Evolutionary conservation across 2,329 filamentous ascomycete genomes (phyloP).

Genomic region (Domatiomyces globalis): DNA sequence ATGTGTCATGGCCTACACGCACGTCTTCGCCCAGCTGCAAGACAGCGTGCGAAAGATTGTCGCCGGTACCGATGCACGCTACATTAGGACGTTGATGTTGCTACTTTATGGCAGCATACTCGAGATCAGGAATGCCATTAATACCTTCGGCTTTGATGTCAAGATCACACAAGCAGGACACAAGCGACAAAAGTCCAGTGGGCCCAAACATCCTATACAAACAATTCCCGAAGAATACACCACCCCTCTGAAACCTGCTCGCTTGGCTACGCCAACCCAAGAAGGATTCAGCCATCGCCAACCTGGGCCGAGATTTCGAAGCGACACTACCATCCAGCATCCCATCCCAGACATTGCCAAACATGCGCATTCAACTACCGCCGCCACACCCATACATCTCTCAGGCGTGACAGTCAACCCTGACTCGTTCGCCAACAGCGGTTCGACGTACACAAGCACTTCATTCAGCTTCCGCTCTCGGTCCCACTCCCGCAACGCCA

Average conservation of each 20-base stretch:
- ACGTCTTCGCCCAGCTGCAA: constrained; percentile 36
- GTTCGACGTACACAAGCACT: constrained; percentile 6
- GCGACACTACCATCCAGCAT: constrained; percentile 38
- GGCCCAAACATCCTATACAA: constrained; percentile 19
- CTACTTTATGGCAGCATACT: constrained; percentile 44
- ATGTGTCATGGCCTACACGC: constrained; percentile 36
- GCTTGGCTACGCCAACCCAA: constrained; percentile 33
- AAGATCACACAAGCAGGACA: constrained; percentile 12
- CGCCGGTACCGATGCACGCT: constrained; percentile 41
- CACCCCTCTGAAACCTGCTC: constrained; percentile 20
- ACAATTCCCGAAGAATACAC: constrained; percentile 21
- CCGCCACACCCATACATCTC: constrained; percentile 12
- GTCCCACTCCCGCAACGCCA: constrained; percentile 16
- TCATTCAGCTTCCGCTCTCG: constrained; percentile 12
- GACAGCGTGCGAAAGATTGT: constrained; percentile 38
- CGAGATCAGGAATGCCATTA: constrained; percentile 46
- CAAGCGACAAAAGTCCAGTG: constrained; percentile 20
- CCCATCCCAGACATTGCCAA: constrained; percentile 17
- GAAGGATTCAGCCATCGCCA: constrained; percentile 24
- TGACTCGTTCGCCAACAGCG: constrained; percentile 6
- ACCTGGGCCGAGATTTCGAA: constrained; percentile 33
- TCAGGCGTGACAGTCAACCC: constrained; percentile 12
- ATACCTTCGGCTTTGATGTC: constrained; percentile 34
- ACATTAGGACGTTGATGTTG: constrained; percentile 45
- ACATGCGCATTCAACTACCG: constrained; percentile 7